A percentile compares a stretch with the other conserved stretches of the same genome.
These are phyloP conservation scores for Ophidiomyces ophidiicola DNA, from an alignment of 2,329 filamentous ascomycete genomes.

Conservation along the genomic window DNA sequence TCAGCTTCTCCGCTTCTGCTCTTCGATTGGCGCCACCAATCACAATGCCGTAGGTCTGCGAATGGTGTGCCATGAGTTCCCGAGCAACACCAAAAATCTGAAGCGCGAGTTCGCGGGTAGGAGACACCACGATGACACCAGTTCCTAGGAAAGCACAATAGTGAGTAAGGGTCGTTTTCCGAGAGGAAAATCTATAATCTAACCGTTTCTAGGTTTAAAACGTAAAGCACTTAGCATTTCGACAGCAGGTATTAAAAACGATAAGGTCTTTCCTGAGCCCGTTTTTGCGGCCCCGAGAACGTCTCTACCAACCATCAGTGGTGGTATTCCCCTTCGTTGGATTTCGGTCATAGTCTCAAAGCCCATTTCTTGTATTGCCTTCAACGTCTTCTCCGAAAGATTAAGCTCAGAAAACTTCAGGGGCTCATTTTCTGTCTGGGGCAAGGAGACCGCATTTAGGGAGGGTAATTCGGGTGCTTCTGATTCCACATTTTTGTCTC, in stretches of 20 bases:
- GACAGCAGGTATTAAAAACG: constrained; percentile 85
- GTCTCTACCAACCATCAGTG: constrained; percentile 76
- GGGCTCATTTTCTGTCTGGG: constrained; percentile 49
- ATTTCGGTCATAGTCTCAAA: constrained; percentile 96
- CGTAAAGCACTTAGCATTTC: constrained; percentile 83
- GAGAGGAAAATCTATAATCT: constrained; percentile 9
- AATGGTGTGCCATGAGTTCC: constrained; percentile 85
- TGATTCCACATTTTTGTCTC: constrained; percentile 24
- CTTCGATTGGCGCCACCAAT: constrained; percentile 88
- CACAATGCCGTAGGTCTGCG: constrained; percentile 89
- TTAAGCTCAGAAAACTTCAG: constrained; percentile 69
- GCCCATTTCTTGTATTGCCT: constrained; percentile 80
- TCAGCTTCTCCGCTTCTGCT: constrained; percentile 86
- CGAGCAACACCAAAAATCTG: constrained; percentile 93
- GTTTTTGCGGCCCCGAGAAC: constrained; percentile 94
- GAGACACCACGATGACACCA: constrained; percentile 83
- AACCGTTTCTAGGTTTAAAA: constrained; percentile 85
- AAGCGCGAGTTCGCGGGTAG: constrained; percentile 82
- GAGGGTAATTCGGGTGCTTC: constrained; percentile 41
- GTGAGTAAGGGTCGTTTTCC: not conserved
- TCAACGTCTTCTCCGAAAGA: constrained; percentile 76
- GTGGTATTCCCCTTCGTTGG: constrained; percentile 75
- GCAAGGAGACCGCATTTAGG: constrained; percentile 41
- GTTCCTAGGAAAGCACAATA: constrained; percentile 39
- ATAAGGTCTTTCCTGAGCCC: constrained; percentile 86